Conservation (phyloP, 352 stramenopile species). For the Globisporangium spinosum region DNA sequence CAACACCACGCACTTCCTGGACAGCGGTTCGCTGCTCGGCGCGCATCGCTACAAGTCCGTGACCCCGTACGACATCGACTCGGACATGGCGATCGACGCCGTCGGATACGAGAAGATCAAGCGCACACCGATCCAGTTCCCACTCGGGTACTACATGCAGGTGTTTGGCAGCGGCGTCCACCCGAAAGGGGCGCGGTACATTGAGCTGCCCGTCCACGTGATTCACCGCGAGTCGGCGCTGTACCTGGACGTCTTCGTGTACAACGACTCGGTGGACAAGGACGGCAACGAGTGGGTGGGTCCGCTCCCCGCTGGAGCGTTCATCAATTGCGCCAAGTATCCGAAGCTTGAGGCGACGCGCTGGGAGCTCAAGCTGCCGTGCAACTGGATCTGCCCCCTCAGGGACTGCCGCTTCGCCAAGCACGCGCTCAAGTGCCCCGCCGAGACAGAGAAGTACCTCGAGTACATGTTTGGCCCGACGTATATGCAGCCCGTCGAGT, state of each 20-base stretch:
- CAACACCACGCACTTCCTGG: slow-evolving; percentile 29
- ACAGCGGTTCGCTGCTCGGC: slow-evolving; percentile 29
- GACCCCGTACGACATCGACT: slow-evolving; percentile 31
- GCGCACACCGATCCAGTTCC: slow-evolving; percentile 16
- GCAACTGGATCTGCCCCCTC: slow-evolving; percentile 30
- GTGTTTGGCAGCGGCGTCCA: slow-evolving; percentile 24
- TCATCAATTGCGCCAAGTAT: slow-evolving; percentile 24
- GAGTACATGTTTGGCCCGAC: slow-evolving; percentile 24
- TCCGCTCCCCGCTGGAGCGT: slow-evolving; percentile 21
- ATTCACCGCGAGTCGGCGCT: slow-evolving; percentile 22
- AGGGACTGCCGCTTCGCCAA: slow-evolving; percentile 22
- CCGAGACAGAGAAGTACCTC: slow-evolving; percentile 22
- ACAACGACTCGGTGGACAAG: slow-evolving; percentile 18
- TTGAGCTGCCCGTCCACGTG: slow-evolving; percentile 24
- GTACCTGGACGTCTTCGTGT: slow-evolving; percentile 36
- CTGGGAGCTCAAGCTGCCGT: slow-evolving; percentile 22
- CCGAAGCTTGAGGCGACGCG: background rate
- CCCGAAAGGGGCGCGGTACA: slow-evolving; percentile 16
- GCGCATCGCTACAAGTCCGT: slow-evolving; percentile 24
- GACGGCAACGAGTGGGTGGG: slow-evolving; percentile 11
- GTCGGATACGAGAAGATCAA: slow-evolving; percentile 17
- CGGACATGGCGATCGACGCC: slow-evolving; percentile 25
- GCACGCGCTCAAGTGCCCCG: slow-evolving; percentile 21
- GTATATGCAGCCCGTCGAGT: slow-evolving; percentile 1
- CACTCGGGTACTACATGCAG: slow-evolving; percentile 21